Conservation (phyloP, 345 rosid species). For the Hypericum androsaemum region DNA sequence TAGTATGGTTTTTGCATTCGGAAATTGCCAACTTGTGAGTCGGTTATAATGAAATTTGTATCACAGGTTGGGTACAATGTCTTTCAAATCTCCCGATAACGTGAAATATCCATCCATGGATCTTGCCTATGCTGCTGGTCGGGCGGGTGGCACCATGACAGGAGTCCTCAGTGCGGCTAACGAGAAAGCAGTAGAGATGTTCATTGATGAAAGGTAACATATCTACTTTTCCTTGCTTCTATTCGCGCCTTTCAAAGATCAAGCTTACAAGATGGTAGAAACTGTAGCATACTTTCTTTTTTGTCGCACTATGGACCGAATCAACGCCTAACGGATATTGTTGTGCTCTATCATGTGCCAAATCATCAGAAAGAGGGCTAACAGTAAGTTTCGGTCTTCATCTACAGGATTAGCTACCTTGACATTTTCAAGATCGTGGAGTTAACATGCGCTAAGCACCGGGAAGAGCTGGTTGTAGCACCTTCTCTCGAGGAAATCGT, state of each 20-base stretch:
- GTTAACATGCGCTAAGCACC: conserved; percentile 67
- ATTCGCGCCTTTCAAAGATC: background rate
- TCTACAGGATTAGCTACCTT: conserved; percentile 70
- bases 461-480: conserved; percentile 46
- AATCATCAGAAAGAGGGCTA: background rate
- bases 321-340: no score
- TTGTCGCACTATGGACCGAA: no score
- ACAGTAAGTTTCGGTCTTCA: background rate
- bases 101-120: conserved; percentile 91
- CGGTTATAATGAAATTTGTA: conserved; percentile 3
- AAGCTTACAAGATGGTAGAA: no score
- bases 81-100: conserved; percentile 79
- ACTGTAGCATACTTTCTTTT: no score
- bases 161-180: conserved; percentile 99
- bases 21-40: no score
- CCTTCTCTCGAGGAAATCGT: conserved; percentile 85
- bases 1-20: no score
- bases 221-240: background rate
- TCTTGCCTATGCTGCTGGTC: conserved; percentile 91
- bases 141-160: conserved; percentile 99
- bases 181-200: conserved; percentile 78
- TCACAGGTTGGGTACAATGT: conserved; percentile 78
- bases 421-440: conserved; percentile 94
- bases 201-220: conserved; percentile 65
- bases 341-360: background rate